Base-by-base conservation (phyloP, 2,329 filamentous ascomycete species). In the Dothidotthia symphoricarpi region DNA sequence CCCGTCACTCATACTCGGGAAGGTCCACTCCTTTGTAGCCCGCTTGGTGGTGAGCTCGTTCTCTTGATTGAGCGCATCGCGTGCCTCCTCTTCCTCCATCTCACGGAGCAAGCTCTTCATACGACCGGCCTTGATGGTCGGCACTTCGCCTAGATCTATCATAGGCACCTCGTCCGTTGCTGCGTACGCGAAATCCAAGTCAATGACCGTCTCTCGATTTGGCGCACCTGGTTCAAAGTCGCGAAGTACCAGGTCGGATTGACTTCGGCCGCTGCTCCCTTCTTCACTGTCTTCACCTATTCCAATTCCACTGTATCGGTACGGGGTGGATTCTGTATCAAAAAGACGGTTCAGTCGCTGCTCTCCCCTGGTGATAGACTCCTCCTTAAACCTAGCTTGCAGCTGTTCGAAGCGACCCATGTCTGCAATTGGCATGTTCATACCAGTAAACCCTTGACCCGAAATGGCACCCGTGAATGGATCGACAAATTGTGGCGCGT, bases 301-400 rank as follows among this genome's bases (percentile, higher is more conserved):
- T 9, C 19, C 19, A 32, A 77, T 70, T 6, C 71, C 74, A 47
- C 77, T 75, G 52, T 80, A 79, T 38, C 72, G 73, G 55, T 83
- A 83, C n/a, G 73, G 76, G 6, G 73, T 74, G 36, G 71, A 71
- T 22, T 72, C 67, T 24, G 73, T 70, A 43, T 82, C 71, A 54
- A 81, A 83, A 3, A 83, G 59, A 8, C 78, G 75, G 39, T 78
- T 73, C 50, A 83, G 69, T 2, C 74, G 75, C 28, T 66, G 71
- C 40, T 75, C 75, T 29, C 80, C 80, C 48, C 80, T 69, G 30
- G 74, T 72, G 30, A 80, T 77, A 16, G 75, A 74, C 48, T 77
- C 71, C 51, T 82, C 77, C 43, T 75, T 76, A 53, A 78, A 75
- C 11, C 71, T 69, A 45, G 73, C 72, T 41, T 78, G 69, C 28